Evolutionary conservation across 495 filamentous ascomycete genomes (phyloP).

Genomic region (Lophiotrema nucula): DNA sequence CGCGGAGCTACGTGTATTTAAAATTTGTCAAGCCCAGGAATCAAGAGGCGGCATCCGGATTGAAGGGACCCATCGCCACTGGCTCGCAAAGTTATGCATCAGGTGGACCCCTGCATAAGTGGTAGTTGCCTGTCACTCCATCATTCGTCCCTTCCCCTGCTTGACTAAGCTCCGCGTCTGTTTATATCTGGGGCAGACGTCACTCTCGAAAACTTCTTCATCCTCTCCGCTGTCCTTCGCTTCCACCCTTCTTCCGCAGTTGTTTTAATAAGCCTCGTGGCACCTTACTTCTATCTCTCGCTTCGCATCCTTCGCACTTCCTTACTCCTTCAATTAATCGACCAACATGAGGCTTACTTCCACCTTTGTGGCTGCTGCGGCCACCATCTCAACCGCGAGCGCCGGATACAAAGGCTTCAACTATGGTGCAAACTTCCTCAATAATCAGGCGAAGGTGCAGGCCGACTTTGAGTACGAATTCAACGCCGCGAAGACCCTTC

Average conservation of each 20-base stretch:
- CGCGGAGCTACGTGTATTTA: neutral
- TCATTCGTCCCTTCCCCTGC: conserved; percentile 8
- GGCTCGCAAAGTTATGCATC: neutral
- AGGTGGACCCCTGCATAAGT: conserved; percentile 5
- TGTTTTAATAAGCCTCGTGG: neutral
- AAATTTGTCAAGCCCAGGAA: neutral
- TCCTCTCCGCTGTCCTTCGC: neutral
- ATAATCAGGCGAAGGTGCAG: conserved; percentile 61
- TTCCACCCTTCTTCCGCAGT: neutral
- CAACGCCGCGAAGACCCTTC: conserved; percentile 64
- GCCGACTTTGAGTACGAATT: conserved; percentile 71
- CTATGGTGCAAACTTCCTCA: conserved; percentile 64
- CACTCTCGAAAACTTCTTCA: neutral
- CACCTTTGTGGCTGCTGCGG: conserved; percentile 30
- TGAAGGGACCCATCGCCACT: neutral
- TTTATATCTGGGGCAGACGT: conserved; percentile 8
- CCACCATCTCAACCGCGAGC: conserved; percentile 26
- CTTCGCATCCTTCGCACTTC: neutral
- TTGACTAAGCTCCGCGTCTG: neutral
- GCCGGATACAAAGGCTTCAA: conserved; percentile 70
- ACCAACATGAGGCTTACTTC: conserved; percentile 24
- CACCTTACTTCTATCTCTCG: neutral
- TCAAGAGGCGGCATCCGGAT: neutral
- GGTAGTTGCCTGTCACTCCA: neutral
- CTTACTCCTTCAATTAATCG: neutral